Conservation (phyloP, 176 grass and related monocot species). For the Poa pratensis region DNA sequence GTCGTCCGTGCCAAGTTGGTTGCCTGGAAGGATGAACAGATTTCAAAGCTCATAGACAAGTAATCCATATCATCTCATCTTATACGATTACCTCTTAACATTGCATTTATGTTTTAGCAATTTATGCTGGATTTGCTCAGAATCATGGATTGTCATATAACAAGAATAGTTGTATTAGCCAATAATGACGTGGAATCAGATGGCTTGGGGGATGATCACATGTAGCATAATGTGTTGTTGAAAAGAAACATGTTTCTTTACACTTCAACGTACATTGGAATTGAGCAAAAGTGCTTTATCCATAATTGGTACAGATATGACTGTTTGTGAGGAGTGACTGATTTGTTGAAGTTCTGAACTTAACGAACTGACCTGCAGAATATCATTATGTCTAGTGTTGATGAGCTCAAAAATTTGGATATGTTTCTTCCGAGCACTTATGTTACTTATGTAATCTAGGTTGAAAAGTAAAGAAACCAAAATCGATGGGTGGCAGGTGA, state of each 20-base stretch:
- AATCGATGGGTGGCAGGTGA: slow-evolving; percentile 73
- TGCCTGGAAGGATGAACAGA: slow-evolving; percentile 70
- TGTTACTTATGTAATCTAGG: slow-evolving; percentile 52
- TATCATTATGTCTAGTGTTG: background rate
- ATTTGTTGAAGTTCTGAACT: slow-evolving; percentile 28
- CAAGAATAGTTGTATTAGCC: slow-evolving; percentile 12
- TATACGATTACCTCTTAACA: background rate
- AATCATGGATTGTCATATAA: slow-evolving; percentile 30
- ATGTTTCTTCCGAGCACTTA: slow-evolving; percentile 27
- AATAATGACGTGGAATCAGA: slow-evolving; percentile 20
- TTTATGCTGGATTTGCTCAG: slow-evolving; percentile 12
- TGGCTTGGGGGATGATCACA: slow-evolving; percentile 23
- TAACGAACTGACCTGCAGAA: background rate
- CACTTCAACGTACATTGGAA: slow-evolving; percentile 27
- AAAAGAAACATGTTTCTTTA: background rate
- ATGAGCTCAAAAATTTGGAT: background rate
- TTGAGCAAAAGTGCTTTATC: background rate
- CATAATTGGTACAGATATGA: background rate
- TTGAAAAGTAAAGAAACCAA: slow-evolving; percentile 60
- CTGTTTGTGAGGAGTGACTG: background rate
- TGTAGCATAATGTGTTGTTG: slow-evolving; percentile 24
- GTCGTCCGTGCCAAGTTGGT: slow-evolving; percentile 59
- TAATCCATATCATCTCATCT: slow-evolving; percentile 39
- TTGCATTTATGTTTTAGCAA: slow-evolving; percentile 18
- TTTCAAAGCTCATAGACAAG: slow-evolving; percentile 71